Evolutionary conservation across 2,329 filamentous ascomycete species (phyloP), one percentile per base, ranked within the genome.

Genomic region (Chaetomium sp.): DNA sequence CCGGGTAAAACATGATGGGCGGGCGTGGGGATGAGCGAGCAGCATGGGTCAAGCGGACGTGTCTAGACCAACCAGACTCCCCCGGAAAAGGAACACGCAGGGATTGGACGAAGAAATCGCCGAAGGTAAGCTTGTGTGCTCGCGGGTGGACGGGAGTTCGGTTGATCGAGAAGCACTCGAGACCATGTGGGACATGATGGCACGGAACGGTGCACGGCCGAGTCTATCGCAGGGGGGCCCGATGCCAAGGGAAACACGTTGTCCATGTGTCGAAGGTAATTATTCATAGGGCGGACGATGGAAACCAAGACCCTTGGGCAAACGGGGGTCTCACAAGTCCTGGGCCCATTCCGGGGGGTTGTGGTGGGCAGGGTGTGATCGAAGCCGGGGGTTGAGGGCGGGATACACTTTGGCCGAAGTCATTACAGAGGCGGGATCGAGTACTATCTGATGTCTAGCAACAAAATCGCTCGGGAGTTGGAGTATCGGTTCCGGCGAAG

Each of bases 1-100:
- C 50, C 60, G 65, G 67, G 55, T 67, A 69, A 69, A 70, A 71
- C 67, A 62, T 53, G 55, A 57, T 58, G 59, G 60, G 53, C 49
- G 53, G 41, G 59, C 50, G 51, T 54, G 51, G 59, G 59, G 55
- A 56, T 56, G 56, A 33, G 57, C 51, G 43, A 40, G 58, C 36
- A 49, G 49, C 56, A 52, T 36, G 36, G 51, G 43, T 32, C 35
- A 51, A 53, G 14, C 37, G 37, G 44, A 40, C 2, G 32, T 35
- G 38, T 52, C 43, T 35, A 41, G 54, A 35, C 32, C 35, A 55
- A 49, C 35, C 42, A 53, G 42, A 7, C 34, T 40, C 27, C 9
- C 38, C 38, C 11, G 35, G 41, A 40, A 32, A 35, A 46, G 19
- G 36, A 41, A 51, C 36, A 54, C 35, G n/a, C 45, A 51, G 10